Conservation (phyloP, 2,329 filamentous ascomycete genomes). For the Cladophialophora chaetospira region DNA sequence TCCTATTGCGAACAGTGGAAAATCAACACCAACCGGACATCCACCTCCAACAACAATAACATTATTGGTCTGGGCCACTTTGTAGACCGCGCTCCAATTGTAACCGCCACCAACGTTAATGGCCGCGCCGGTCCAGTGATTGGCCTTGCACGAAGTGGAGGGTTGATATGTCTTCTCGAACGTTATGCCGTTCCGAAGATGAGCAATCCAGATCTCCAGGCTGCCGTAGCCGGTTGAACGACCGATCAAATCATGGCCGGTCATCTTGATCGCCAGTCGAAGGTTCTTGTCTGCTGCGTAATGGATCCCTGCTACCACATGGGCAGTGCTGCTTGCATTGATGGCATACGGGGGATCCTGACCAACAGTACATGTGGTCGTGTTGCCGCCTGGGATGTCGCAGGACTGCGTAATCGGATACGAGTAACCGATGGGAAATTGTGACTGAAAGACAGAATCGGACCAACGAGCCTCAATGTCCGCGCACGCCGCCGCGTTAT, state of each 20-base stretch:
- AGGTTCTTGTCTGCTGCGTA: slow-evolving; percentile 32
- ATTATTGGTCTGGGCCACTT: too few relatives aligned
- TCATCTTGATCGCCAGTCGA: slow-evolving; percentile 35
- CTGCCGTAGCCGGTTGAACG: slow-evolving; percentile 35
- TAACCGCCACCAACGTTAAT: slow-evolving; percentile 38
- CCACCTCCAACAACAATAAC: neutral
- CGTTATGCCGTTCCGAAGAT: slow-evolving; percentile 36
- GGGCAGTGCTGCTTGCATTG: slow-evolving; percentile 21
- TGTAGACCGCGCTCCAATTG: too few relatives aligned
- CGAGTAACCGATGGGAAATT: slow-evolving; percentile 34
- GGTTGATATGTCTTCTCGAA: slow-evolving; percentile 35
- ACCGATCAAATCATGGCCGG: slow-evolving; percentile 28
- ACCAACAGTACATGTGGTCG: slow-evolving; percentile 35
- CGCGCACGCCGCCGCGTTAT: slow-evolving; percentile 34
- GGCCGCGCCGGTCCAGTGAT: slow-evolving; percentile 39
- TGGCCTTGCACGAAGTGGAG: slow-evolving; percentile 32
- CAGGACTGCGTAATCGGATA: slow-evolving; percentile 37
- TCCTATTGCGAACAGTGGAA: slow-evolving; percentile 1
- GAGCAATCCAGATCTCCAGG: slow-evolving; percentile 38
- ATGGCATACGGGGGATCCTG: slow-evolving; percentile 35
- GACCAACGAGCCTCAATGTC: slow-evolving; percentile 34
- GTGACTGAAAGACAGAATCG: slow-evolving; percentile 35
- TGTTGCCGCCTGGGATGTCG: slow-evolving; percentile 32
- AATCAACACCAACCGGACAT: neutral
- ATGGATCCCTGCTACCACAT: slow-evolving; percentile 12